Percentiles rank a stretch among this genome's conserved stretches.
phyloP scores from a whole-genome alignment of 2,329 filamentous ascomycete genomes.

The Alternaria infectoria region DNA sequence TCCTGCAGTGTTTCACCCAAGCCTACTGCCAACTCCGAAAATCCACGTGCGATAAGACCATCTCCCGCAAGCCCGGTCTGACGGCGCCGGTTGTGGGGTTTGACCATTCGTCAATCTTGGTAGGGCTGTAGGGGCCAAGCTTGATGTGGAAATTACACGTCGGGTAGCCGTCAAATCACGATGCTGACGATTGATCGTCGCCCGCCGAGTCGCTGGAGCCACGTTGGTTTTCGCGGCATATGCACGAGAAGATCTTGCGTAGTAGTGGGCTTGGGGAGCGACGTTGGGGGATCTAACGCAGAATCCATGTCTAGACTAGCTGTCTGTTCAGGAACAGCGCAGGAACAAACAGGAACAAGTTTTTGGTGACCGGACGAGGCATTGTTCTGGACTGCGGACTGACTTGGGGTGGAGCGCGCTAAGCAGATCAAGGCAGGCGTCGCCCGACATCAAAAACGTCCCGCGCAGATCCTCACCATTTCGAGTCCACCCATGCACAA shows the following conservation, averaged over 20 bases:
- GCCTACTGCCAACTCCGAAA: conserved; percentile 16
- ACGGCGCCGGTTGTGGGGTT: conserved; percentile 14
- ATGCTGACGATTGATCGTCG: conserved; percentile 7
- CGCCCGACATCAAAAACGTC: conserved; percentile 14
- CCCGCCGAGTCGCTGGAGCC: conserved; percentile 19
- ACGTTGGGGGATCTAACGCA: conserved; percentile 16
- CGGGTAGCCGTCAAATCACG: conserved; percentile 15
- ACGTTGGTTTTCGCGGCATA: conserved; percentile 21
- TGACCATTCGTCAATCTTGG: conserved; percentile 15
- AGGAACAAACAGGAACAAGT: conserved; percentile 25
- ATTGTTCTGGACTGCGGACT: conserved; percentile 15
- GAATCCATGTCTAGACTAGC: conserved; percentile 13
- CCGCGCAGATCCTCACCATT: conserved; percentile 13
- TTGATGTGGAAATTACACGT: conserved; percentile 25
- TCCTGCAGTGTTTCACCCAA: conserved; percentile 20
- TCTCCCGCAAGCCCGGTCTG: conserved; percentile 18
- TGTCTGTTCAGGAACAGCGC: conserved; percentile 22
- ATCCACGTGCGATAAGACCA: conserved; percentile 23
- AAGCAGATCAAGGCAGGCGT: conserved; percentile 8
- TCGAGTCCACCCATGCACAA: neutral
- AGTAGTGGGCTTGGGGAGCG: conserved; percentile 4
- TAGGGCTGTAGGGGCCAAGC: conserved; percentile 18
- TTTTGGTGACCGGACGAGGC: conserved; percentile 4
- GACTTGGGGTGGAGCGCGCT: conserved; percentile 6
- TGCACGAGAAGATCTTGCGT: conserved; percentile 16